Evolutionary conservation across 306 rosid species (phyloP), one percentile per base, ranked within the genome.

Genomic region (Delonix regia): DNA sequence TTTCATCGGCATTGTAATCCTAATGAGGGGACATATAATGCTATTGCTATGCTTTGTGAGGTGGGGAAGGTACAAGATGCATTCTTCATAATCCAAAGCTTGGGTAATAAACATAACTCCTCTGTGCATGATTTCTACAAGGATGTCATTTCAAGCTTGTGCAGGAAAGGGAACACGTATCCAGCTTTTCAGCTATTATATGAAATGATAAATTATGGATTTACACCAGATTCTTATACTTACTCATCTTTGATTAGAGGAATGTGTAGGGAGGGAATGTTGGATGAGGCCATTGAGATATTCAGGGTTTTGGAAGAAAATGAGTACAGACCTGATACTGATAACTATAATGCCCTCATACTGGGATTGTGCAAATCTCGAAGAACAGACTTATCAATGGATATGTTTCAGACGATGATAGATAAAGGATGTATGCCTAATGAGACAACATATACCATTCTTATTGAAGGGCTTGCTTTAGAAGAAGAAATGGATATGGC

Each of bases 191-290:
- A 92, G 75, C 53, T 95, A 53, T 85, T 95, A 80, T 88, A 91
- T 64, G 98, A 95, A 86, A 93, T 93, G 91, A 85, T 90, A 18
- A 85, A 85, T 82, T 76, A 71, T n/a, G 97, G 97, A 53, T 95
- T 93, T 55, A 87, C 83, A 2, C 98, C 99, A 0, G 97, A 93
- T 65, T 89, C 97, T 36, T 86, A 81, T 72, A 91, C 98, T 7
- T 88, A 95, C 63, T 92, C 98, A 16, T 88, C 97, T 67, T 80
- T 95, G 92, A 85, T 95, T 72, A 85, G 93, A 86, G 99, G 99
- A 52, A 65, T 95, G 89, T 95, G 98, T 81, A 30, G 73, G 80
- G 99, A 95, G 83, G 97, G 94, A 65, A 92, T 92, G 99, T 77
- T 92, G n/a, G 77, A 89, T 55, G 96, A 83, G 84, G 98, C 97